These are phyloP conservation scores for Coemansia sp. DNA, from an alignment of 192 early-diverging fungal species.

Conservation along the genomic window DNA sequence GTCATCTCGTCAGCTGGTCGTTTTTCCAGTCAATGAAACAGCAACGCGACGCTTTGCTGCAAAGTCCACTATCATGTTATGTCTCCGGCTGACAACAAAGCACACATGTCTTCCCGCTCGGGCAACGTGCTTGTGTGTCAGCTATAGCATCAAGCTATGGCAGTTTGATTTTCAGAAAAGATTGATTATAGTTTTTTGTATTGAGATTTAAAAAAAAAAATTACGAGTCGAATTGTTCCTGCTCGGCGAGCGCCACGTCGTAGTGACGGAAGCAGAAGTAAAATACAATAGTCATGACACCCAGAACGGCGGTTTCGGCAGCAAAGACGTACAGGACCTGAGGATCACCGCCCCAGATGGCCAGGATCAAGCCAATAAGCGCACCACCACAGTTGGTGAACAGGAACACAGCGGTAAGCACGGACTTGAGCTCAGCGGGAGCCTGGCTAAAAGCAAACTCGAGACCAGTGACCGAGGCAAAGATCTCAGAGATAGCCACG, in stretches of 20 bases:
- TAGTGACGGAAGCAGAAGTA: conserved; percentile 54
- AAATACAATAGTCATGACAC: conserved; percentile 42
- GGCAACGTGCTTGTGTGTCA: too few relatives aligned
- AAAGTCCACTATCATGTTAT: not conserved
- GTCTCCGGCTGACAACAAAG: not conserved
- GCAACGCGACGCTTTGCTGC: not conserved
- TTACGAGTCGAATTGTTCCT: conserved; percentile 18
- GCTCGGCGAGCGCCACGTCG: conserved; percentile 30
- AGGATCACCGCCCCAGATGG: conserved; percentile 55
- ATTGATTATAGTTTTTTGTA: not conserved
- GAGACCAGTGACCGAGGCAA: conserved; percentile 66
- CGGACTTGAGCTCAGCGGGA: conserved; percentile 61
- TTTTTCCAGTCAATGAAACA: not conserved
- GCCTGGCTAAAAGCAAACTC: conserved; percentile 70
- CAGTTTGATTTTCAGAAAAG: not conserved
- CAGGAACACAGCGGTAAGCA: conserved; percentile 68
- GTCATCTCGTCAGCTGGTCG: not conserved
- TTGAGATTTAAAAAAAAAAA: not conserved
- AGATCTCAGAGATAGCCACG: conserved; percentile 64
- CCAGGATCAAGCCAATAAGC: conserved; percentile 45
- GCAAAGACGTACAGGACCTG: conserved; percentile 60
- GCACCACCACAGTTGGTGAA: conserved; percentile 58
- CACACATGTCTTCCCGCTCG: too few relatives aligned
- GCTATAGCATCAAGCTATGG: not conserved
- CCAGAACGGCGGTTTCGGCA: conserved; percentile 39